Evolutionary conservation across 164 flowering plant species (phyloP), one percentile per base, ranked within the genome.

Genomic region (Echeveria elegans): DNA sequence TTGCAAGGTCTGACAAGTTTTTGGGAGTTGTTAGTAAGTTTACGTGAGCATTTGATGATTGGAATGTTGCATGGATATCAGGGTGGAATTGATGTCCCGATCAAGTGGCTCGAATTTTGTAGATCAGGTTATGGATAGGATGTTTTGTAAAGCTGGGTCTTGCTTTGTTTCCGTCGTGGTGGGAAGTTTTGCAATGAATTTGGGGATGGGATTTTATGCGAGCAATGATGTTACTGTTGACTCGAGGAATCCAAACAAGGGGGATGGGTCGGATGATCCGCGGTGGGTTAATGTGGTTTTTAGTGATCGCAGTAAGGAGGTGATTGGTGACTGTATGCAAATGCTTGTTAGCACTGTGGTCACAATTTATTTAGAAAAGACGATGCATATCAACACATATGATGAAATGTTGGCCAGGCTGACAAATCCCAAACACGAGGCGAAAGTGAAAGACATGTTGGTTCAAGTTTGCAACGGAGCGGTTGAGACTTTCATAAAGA

Each of bases 311-410:
- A 73, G 79, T 71, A 80, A 75, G 68, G 80, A 65, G 34, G 71
- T 93, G 4, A 82, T 90, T 14, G 93, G 82, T 36, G 86, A 82
- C 66, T 84, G 79, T 24, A 76, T 91, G 19, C 90, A 82, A 58
- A 5, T 70, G 64, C 85, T 94, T 60, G 97, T 91, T 62, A 85
- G 95, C 79, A 82, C 97, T 0, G 88, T 89, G 0, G 91, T 94
- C 34, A 73, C 96, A 9, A 90, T 85, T 67, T 94, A 85, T 68
- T 85, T 94, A 6, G 96, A 90, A 38, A 94, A 90, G 71, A 94
- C 96, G 0, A 81, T 82, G 89, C 56, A 82, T 26, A 74, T 94
- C 69, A 94, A 94, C 80, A 72, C 88, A 2, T 94, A 76, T 63
- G 88, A 91, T 66, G 86, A 91, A 41, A 19, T 94, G 40, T 87